phyloP scores from a whole-genome alignment of 257 asterid species.

The Primulina eburnea region DNA sequence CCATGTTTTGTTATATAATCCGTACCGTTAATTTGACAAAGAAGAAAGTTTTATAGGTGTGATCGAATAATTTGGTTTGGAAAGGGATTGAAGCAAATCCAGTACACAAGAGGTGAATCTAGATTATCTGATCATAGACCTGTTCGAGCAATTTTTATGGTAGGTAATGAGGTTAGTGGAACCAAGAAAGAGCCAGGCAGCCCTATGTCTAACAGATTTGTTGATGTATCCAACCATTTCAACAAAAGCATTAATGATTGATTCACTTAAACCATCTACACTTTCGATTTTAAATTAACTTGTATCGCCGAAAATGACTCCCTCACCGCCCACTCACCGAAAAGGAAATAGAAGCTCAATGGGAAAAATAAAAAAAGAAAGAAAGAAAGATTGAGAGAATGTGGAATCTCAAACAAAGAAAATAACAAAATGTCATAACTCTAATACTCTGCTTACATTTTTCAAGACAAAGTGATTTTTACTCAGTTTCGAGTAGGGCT shows the following conservation, averaged over 20 bases:
- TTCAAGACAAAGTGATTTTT: too few species aligned
- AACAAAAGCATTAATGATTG: conserved; percentile 18
- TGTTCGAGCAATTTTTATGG: conserved; percentile 48
- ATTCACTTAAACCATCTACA: conserved; percentile 8
- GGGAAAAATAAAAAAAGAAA: too few species aligned
- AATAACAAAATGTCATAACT: neutral
- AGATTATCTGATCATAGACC: conserved; percentile 69
- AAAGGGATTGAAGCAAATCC: conserved; percentile 49
- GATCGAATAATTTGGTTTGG: conserved; percentile 67
- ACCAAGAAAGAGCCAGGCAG: conserved; percentile 23
- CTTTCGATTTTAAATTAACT: conserved; percentile 12
- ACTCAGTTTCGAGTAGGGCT: too few species aligned
- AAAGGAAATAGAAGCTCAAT: neutral
- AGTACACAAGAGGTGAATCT: conserved; percentile 50
- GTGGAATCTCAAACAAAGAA: neutral
- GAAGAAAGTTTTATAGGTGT: conserved; percentile 45
- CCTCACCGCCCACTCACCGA: neutral
- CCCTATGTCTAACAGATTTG: conserved; percentile 21
- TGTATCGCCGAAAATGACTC: neutral
- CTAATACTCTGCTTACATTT: too few species aligned
- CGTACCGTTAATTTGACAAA: conserved; percentile 13
- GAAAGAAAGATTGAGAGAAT: neutral
- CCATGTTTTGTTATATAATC: neutral
- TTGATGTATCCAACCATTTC: conserved; percentile 19
- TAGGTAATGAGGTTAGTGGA: conserved; percentile 34